Evolutionary conservation across 257 asterid genomes (phyloP).

Genomic region (Cynanchum wilfordii): DNA sequence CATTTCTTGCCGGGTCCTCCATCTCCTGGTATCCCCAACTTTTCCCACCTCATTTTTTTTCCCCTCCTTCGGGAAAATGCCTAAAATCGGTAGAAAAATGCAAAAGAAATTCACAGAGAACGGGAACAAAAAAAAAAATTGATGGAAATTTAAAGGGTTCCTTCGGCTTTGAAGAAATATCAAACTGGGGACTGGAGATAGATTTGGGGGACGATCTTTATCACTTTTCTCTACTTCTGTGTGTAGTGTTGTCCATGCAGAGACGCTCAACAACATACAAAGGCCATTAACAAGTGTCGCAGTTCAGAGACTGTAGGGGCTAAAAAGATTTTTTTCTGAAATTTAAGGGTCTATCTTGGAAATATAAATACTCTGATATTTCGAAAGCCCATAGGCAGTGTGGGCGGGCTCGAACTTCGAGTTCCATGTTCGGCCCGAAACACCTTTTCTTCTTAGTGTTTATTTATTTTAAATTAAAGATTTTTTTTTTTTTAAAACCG

Average conservation of each 20-base stretch:
- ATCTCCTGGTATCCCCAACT: slow-evolving; percentile 40
- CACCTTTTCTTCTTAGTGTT: no score
- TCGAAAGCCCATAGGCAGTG: background rate
- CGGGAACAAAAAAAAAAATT: background rate
- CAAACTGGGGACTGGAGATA: background rate
- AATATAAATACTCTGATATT: background rate
- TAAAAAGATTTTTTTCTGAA: background rate
- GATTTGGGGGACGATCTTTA: slow-evolving; percentile 9
- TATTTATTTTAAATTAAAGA: no score
- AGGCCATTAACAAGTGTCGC: slow-evolving; percentile 20
- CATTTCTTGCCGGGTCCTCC: slow-evolving; percentile 92
- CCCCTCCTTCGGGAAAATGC: background rate
- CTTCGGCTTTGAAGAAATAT: background rate
- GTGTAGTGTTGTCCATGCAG: slow-evolving; percentile 22
- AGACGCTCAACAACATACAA: slow-evolving; percentile 3
- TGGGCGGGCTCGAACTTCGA: background rate
- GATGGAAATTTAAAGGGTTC: slow-evolving; percentile 7
- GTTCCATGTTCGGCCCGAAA: no score
- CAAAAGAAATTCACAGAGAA: slow-evolving; percentile 6
- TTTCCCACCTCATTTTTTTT: slow-evolving; percentile 79
- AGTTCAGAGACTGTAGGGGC: slow-evolving; percentile 6
- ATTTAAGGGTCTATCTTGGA: background rate
- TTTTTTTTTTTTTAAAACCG: no score
- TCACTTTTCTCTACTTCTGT: background rate
- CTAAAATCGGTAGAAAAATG: background rate